phyloP scores from a whole-genome alignment of 2,329 filamentous ascomycete genomes.

The Talaromyces funiculosus region DNA sequence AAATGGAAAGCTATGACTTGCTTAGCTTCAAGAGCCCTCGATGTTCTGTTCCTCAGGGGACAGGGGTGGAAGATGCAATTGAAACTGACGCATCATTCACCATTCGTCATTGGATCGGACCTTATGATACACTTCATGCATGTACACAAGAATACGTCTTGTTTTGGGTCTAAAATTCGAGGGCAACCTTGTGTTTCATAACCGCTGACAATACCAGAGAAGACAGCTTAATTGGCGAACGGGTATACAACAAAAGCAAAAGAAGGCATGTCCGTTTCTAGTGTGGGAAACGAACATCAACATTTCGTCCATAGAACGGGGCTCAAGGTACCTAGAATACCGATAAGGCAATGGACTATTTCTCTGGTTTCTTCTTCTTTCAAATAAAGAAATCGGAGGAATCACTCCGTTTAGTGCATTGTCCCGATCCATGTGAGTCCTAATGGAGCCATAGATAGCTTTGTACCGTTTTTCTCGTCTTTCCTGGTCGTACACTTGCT shows the following conservation, averaged over 20 bases:
- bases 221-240: not conserved
- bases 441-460: not conserved
- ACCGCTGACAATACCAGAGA: not conserved
- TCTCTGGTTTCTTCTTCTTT: not conserved
- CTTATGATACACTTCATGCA: not conserved
- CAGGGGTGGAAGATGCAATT: not conserved
- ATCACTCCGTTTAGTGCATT: not conserved
- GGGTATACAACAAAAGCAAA: not conserved
- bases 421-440: not conserved
- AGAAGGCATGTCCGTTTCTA: not conserved
- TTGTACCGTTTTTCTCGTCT: not conserved
- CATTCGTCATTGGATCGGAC: not conserved
- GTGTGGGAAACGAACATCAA: not conserved
- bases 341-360: not conserved
- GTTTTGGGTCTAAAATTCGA: constrained; percentile 3
- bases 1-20: not conserved
- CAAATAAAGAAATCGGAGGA: not conserved
- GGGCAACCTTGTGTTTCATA: constrained; percentile 2
- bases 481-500: not conserved
- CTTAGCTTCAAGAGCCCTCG: not conserved
- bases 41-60: not conserved
- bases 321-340: not conserved
- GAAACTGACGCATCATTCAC: not conserved
- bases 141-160: not conserved
- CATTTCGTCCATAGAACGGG: not conserved